Percentiles rank a stretch among this genome's conserved stretches.
phyloP scores from a whole-genome alignment of 352 stramenopile species.

The Pythium rishiriense region DNA sequence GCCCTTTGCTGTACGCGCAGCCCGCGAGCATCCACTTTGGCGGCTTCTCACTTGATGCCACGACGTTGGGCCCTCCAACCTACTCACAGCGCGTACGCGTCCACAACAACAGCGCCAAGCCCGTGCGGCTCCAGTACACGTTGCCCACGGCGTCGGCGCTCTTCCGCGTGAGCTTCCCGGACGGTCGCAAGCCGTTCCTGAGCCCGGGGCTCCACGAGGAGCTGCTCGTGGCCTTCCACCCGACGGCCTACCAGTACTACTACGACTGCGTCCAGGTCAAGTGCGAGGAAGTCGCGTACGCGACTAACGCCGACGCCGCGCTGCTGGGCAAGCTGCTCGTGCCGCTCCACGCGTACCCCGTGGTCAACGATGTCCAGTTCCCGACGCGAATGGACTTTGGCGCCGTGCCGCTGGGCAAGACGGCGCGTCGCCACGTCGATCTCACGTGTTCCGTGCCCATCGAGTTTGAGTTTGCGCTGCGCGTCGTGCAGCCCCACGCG shows the following conservation, averaged over 20 bases:
- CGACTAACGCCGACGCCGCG: conserved; percentile 45
- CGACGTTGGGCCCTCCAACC: background rate
- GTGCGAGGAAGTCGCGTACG: conserved; percentile 72
- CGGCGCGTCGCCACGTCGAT: conserved; percentile 40
- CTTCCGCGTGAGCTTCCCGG: conserved; percentile 58
- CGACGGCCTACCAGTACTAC: conserved; percentile 84
- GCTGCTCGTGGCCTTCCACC: conserved; percentile 71
- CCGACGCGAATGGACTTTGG: conserved; percentile 85
- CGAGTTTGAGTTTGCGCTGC: conserved; percentile 86
- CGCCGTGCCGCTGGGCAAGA: conserved; percentile 47
- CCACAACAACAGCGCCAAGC: conserved; percentile 76
- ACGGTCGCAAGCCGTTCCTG: conserved; percentile 61
- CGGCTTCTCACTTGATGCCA: conserved; percentile 66
- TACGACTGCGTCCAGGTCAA: conserved; percentile 85
- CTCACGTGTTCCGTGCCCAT: conserved; percentile 83
- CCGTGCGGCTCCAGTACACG: conserved; percentile 70
- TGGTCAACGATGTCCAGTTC: conserved; percentile 78
- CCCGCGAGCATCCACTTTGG: conserved; percentile 87
- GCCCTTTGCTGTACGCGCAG: conserved; percentile 43
- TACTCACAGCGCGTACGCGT: conserved; percentile 71
- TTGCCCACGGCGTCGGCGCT: conserved; percentile 34
- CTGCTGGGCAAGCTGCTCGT: conserved; percentile 55
- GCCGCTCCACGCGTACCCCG: conserved; percentile 87
- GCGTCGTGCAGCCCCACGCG: conserved; percentile 59
- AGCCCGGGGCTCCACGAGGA: conserved; percentile 78